Evolutionary conservation across 805 yeast genomes (phyloP).

Genomic region (Henningerozyma blattae): DNA sequence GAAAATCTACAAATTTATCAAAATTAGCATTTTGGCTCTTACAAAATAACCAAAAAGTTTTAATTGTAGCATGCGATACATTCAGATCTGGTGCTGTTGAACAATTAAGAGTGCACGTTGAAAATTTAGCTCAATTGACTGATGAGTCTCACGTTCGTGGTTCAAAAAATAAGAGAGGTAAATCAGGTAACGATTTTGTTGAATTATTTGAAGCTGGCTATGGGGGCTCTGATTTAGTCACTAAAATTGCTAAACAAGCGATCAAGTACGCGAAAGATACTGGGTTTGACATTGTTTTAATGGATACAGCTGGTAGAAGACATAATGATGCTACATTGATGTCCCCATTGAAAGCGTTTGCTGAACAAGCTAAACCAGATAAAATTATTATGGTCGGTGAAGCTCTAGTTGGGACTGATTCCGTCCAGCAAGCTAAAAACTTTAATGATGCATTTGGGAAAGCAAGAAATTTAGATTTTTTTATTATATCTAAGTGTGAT

Average conservation of each 20-base stretch:
- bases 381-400: slow-evolving; percentile 98
- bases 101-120: slow-evolving; percentile 87
- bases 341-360: slow-evolving; percentile 93
- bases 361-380: slow-evolving; percentile 90
- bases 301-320: slow-evolving; percentile 97
- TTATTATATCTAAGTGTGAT: slow-evolving; percentile 88
- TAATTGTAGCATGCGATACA: slow-evolving; percentile 95
- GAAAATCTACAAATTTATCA: slow-evolving; percentile 90
- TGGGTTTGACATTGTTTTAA: slow-evolving; percentile 70
- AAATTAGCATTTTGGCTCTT: slow-evolving; percentile 91
- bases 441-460: slow-evolving; percentile 90
- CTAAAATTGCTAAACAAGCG: slow-evolving; percentile 85
- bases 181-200: slow-evolving; percentile 31
- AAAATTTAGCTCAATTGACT: slow-evolving; percentile 61
- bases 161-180: slow-evolving; percentile 25
- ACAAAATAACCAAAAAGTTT: slow-evolving; percentile 75
- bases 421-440: slow-evolving; percentile 88
- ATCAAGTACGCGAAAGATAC: slow-evolving; percentile 64
- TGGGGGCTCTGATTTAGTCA: slow-evolving; percentile 91
- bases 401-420: slow-evolving; percentile 94
- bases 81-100: slow-evolving; percentile 99
- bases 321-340: slow-evolving; percentile 88
- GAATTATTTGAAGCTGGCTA: slow-evolving; percentile 91
- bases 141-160: slow-evolving; percentile 30
- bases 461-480: slow-evolving; percentile 70